Conservation (phyloP, 192 early-diverging fungal genomes). For the Neocallimastix lanati region DNA sequence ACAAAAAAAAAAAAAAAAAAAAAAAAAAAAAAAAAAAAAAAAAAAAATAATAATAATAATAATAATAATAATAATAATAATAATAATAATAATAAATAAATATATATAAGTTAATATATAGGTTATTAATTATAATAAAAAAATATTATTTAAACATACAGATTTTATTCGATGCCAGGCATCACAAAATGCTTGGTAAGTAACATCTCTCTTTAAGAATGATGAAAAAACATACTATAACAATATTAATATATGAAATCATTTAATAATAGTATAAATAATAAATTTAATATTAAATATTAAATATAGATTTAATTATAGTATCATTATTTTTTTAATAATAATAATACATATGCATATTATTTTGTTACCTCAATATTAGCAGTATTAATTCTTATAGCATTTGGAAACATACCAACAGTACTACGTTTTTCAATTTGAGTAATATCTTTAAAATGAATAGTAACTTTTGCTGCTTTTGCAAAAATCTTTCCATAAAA, state of each 20-base stretch:
- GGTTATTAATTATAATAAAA: too few relatives aligned
- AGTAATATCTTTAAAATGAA: slow-evolving; percentile 19
- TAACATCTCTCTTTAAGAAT: background rate
- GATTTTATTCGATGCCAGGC: background rate
- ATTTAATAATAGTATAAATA: background rate
- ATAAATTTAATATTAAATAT: background rate
- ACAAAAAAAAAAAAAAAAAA: too few relatives aligned
- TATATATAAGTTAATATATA: too few relatives aligned
- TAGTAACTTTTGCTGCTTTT: slow-evolving; percentile 18
- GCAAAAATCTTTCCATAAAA: slow-evolving; percentile 34
- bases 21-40: too few relatives aligned
- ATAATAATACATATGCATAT: too few relatives aligned
- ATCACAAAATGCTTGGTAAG: background rate
- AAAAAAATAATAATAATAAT: too few relatives aligned
- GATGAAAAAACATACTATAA: background rate
- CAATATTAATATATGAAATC: too few relatives aligned
- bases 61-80: too few relatives aligned
- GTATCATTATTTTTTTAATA: too few relatives aligned
- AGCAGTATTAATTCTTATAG: slow-evolving; percentile 11
- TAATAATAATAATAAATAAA: too few relatives aligned
- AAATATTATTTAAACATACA: background rate
- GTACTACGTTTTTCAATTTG: slow-evolving; percentile 26
- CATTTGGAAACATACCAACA: slow-evolving; percentile 32
- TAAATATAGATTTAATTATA: too few relatives aligned
- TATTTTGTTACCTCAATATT: background rate